These are phyloP conservation scores for Draba incana DNA, from an alignment of 345 rosid genomes.

Conservation along the genomic window DNA sequence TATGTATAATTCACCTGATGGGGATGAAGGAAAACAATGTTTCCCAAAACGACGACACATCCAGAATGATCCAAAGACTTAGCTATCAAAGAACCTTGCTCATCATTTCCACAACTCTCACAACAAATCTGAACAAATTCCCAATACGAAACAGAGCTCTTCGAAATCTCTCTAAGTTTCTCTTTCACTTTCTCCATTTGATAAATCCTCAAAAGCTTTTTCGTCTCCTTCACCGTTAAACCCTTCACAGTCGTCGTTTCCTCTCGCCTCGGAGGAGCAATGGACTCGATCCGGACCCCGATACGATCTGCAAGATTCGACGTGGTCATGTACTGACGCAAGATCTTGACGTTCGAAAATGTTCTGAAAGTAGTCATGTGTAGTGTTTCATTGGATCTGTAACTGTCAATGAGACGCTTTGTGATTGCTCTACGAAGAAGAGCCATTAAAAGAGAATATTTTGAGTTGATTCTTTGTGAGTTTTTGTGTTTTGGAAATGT, in stretches of 20 bases:
- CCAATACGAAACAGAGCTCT: slow-evolving; percentile 51
- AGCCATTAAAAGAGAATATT: slow-evolving; percentile 52
- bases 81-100: slow-evolving; percentile 58
- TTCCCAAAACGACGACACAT: slow-evolving; percentile 75
- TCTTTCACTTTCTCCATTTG: slow-evolving; percentile 62
- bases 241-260: slow-evolving; percentile 34
- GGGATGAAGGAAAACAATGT: slow-evolving; percentile 68
- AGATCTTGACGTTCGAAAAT: slow-evolving; percentile 24
- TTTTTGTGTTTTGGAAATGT: slow-evolving; percentile 3
- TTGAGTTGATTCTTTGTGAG: slow-evolving; percentile 7
- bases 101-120: slow-evolving; percentile 54
- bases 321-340: slow-evolving; percentile 49
- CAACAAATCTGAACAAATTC: slow-evolving; percentile 59
- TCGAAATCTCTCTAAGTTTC: slow-evolving; percentile 56
- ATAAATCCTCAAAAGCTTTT: slow-evolving; percentile 62
- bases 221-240: slow-evolving; percentile 55
- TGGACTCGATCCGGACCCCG: slow-evolving; percentile 27
- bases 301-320: slow-evolving; percentile 42
- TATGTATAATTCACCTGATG: slow-evolving; percentile 57
- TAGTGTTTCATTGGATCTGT: slow-evolving; percentile 33
- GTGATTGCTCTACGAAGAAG: slow-evolving; percentile 51
- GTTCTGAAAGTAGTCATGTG: slow-evolving; percentile 28
- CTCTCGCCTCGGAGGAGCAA: slow-evolving; percentile 16
- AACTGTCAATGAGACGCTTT: slow-evolving; percentile 45
- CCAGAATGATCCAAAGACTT: slow-evolving; percentile 66